Percentiles rank a stretch among this genome's conserved stretches.
Evolutionary conservation across 352 stramenopile species (phyloP).

Genomic region (Phytophthora macrochlamydospora): DNA sequence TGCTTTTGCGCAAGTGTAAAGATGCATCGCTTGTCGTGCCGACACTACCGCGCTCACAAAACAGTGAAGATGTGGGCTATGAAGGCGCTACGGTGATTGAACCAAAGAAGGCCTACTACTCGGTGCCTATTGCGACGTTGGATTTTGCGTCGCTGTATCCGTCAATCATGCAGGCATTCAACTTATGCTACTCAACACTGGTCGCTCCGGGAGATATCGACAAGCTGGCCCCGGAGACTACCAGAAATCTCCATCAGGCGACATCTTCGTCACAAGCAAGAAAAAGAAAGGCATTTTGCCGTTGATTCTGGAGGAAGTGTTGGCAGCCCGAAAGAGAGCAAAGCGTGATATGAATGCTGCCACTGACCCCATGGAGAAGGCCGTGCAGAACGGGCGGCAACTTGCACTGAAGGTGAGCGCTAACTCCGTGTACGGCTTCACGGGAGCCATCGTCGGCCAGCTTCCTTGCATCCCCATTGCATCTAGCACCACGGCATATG

Average conservation of each 20-base stretch:
- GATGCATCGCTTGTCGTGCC: slow-evolving; percentile 96
- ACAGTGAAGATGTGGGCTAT: slow-evolving; percentile 90
- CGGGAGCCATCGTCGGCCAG: slow-evolving; percentile 97
- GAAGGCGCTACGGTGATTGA: slow-evolving; percentile 99
- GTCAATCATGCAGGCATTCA: slow-evolving; percentile 99
- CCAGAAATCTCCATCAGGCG: slow-evolving; percentile 94
- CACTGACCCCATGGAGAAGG: slow-evolving; percentile 98
- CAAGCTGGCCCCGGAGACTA: slow-evolving; percentile 80
- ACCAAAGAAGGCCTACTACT: slow-evolving; percentile 99
- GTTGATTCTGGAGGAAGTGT: slow-evolving; percentile 98
- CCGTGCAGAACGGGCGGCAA: slow-evolving; percentile 99
- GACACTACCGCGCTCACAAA: slow-evolving; percentile 91
- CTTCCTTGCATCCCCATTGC: slow-evolving; percentile 99
- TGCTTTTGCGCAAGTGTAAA: slow-evolving; percentile 98
- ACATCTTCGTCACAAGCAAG: slow-evolving; percentile 95
- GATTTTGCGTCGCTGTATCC: slow-evolving; percentile 99
- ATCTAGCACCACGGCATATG: slow-evolving; percentile 98
- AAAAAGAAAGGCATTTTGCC: slow-evolving; percentile 99
- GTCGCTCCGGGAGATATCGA: slow-evolving; percentile 76
- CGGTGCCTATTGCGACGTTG: slow-evolving; percentile 98
- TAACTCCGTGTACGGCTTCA: slow-evolving; percentile 99
- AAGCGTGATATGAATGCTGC: slow-evolving; percentile 99
- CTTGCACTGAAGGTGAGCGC: slow-evolving; percentile 96
- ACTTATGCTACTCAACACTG: slow-evolving; percentile 99
- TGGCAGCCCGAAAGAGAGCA: slow-evolving; percentile 96